Base-by-base conservation (phyloP, 257 asterid species). In the Scutellaria barbata region DNA sequence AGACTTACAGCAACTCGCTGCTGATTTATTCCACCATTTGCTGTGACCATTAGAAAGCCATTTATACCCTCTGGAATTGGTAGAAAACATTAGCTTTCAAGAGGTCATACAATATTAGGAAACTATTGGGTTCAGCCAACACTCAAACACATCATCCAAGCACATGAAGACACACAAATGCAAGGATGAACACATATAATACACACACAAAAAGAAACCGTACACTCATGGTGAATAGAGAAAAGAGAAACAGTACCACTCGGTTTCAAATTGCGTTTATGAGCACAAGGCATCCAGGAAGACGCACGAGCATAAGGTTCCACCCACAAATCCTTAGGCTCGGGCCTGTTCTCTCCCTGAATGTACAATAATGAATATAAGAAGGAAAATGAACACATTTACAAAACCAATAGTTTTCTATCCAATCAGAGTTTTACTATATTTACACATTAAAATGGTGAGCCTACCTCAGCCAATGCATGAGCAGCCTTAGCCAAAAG, bases 1-100 rank as follows among this genome's bases (percentile, higher is more conserved):
- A 66, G 72, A 77, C 97, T 86, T 87, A 95, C 98, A 75, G 99
- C 99, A 74, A 95, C 99, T 81, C 99, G 85, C 80, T 95, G 99
- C 84, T 95, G 99, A 85, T 95, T 95, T 82, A 92, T 90, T 69
- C 99, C 99, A 63, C 99, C 99, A 83, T 95, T 95, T 74, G 98
- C 99, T 63, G 92, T 92, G 77, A 92, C 86, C 92, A 92, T 83
- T 71, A 95, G 77, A 79, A 82, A 92, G 74, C 99, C 99, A 83
- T 63, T 85, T 45, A 42, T 78, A 61, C 96, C 96, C 77, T 82
- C 96, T 95, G 92, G 71, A 78, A 84, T 52, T 20, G 64, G 70
- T 12, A 59, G 57, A 61, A 13, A 41, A 17, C 42, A 48, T 76
- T 75, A 79, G 74, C 63, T 55, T 62, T 46, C 8, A 14, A 10